Conservation (phyloP, 345 rosid genomes). For the Corchorus capsularis region DNA sequence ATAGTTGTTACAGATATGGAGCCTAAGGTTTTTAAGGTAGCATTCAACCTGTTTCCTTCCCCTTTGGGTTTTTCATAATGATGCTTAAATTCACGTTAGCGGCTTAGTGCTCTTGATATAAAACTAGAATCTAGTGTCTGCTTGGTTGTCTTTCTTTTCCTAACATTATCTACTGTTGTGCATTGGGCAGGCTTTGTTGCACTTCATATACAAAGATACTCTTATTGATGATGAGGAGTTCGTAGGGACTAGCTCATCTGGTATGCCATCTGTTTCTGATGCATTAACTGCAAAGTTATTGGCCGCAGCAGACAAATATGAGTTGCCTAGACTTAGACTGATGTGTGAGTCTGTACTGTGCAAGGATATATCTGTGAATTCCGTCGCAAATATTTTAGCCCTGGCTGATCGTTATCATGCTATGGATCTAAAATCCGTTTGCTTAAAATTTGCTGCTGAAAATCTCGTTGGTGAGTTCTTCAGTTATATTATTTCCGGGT, state of each 20-base stretch:
- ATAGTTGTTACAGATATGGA: slow-evolving; percentile 70
- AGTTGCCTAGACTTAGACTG: slow-evolving; percentile 75
- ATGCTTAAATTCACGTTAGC: neutral
- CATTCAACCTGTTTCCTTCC: neutral
- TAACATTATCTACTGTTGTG: slow-evolving; percentile 23
- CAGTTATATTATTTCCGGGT: neutral
- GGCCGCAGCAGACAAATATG: slow-evolving; percentile 84
- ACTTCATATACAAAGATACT: slow-evolving; percentile 76
- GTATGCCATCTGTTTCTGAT: slow-evolving; percentile 51
- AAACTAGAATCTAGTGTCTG: neutral
- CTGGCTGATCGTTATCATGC: slow-evolving; percentile 83
- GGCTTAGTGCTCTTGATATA: neutral
- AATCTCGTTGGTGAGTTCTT: slow-evolving; percentile 72
- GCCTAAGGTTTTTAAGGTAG: slow-evolving; percentile 87
- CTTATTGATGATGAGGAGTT: slow-evolving; percentile 70
- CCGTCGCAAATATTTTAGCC: slow-evolving; percentile 75
- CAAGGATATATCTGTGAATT: slow-evolving; percentile 73
- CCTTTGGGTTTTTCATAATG: slow-evolving; percentile 19
- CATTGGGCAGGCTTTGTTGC: slow-evolving; percentile 68
- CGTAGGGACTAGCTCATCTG: slow-evolving; percentile 50
- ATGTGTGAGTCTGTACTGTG: slow-evolving; percentile 91
- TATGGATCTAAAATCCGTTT: slow-evolving; percentile 70
- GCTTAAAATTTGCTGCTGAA: slow-evolving; percentile 90
- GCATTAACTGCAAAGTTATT: slow-evolving; percentile 71
- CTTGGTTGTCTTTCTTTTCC: slow-evolving; percentile 21